phyloP scores from a whole-genome alignment of 2,329 filamentous ascomycete genomes.

The Aureobasidium sp. region DNA sequence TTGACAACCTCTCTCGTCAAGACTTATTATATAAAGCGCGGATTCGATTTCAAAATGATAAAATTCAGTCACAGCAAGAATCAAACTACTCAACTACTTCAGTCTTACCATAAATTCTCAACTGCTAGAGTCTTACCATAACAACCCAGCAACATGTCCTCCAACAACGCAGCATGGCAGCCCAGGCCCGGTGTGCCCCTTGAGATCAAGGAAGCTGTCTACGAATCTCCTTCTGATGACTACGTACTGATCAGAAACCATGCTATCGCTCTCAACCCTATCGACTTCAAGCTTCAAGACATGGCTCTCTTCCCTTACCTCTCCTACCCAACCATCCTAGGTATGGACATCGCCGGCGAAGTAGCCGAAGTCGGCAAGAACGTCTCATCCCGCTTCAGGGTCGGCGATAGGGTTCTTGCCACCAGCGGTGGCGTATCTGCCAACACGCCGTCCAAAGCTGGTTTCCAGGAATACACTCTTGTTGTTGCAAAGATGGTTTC shows the following conservation, averaged over 20 bases:
- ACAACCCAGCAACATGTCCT: constrained; percentile 6
- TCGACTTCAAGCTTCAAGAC: constrained; percentile 33
- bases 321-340: constrained; percentile 26
- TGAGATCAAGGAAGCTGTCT: constrained; percentile 20
- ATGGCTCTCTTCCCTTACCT: constrained; percentile 16
- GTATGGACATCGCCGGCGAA: constrained; percentile 26
- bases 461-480: constrained; percentile 30
- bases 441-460: constrained; percentile 16
- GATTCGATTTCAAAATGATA: not conserved
- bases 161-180: constrained; percentile 25
- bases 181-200: constrained; percentile 19
- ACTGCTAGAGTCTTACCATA: no score
- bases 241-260: constrained; percentile 32
- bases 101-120: no score
- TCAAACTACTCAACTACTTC: not conserved
- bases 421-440: not conserved
- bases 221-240: constrained; percentile 21
- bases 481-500: constrained; percentile 29
- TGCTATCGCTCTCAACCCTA: constrained; percentile 35
- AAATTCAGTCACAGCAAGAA: not conserved
- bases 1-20: no score
- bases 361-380: constrained; percentile 28
- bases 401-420: constrained; percentile 31
- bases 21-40: not conserved
- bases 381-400: constrained; percentile 24